These are phyloP conservation scores for Exophiala oligosperma DNA, from an alignment of 2,329 filamentous ascomycete species.

Conservation along the genomic window DNA sequence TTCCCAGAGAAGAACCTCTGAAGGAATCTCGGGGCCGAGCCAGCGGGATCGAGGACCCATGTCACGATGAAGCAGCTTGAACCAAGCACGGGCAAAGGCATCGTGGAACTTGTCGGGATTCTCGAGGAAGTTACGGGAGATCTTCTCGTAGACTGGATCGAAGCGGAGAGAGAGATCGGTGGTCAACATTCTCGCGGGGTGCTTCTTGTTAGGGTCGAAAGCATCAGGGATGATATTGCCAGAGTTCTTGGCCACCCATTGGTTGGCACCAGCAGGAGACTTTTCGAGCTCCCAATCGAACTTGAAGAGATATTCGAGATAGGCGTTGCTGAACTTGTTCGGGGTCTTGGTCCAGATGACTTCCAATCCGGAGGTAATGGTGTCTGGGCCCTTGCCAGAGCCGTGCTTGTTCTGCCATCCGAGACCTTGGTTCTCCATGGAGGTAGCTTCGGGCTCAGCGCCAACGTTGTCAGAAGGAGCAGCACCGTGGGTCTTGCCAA, in stretches of 20 bases:
- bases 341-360: conserved; percentile 78
- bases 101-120: conserved; percentile 69
- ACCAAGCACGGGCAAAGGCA: conserved; percentile 73
- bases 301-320: conserved; percentile 74
- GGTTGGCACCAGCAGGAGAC: conserved; percentile 73
- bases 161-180: conserved; percentile 71
- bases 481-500: conserved; percentile 80
- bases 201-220: conserved; percentile 69
- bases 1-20: conserved; percentile 71
- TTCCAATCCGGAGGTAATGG: conserved; percentile 75
- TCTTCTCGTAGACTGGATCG: conserved; percentile 74
- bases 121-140: conserved; percentile 67
- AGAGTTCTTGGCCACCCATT: conserved; percentile 72
- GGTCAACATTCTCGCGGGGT: conserved; percentile 73
- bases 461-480: conserved; percentile 64
- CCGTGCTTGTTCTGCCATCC: conserved; percentile 69
- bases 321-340: conserved; percentile 73
- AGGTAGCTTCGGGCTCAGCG: conserved; percentile 65
- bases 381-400: conserved; percentile 67
- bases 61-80: conserved; percentile 80
- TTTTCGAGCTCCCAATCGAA: conserved; percentile 76
- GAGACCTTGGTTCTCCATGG: conserved; percentile 66
- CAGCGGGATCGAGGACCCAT: conserved; percentile 71
- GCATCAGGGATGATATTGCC: conserved; percentile 70
- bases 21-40: conserved; percentile 71